phyloP scores from a whole-genome alignment of 805 yeast genomes.

The Yarrowia sp. region DNA sequence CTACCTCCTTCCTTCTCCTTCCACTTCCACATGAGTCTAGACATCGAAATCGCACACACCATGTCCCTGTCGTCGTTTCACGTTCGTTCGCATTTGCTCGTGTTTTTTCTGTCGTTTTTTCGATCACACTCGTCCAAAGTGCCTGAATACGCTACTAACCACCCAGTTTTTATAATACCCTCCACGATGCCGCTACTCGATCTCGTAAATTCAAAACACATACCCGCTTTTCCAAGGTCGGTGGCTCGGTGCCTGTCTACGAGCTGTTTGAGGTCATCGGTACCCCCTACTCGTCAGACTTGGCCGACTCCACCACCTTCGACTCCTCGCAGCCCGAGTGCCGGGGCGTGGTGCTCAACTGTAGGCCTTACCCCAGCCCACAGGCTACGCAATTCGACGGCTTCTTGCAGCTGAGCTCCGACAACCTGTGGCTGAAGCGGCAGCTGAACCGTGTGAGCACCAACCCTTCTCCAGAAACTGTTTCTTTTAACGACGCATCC shows the following conservation, averaged over 20 bases:
- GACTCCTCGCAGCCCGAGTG: constrained; percentile 18
- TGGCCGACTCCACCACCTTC: constrained; percentile 10
- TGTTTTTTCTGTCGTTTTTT: neutral
- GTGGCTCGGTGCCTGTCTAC: neutral
- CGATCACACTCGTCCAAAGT: neutral
- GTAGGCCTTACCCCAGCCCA: constrained; percentile 16
- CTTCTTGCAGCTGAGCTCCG: constrained; percentile 26
- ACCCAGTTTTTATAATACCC: constrained; percentile 30
- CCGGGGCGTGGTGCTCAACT: constrained; percentile 30
- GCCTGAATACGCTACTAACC: constrained; percentile 21
- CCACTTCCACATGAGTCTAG: constrained; percentile 12
- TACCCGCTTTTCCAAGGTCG: constrained; percentile 21
- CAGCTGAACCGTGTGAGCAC: constrained; percentile 26
- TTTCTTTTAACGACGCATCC: constrained; percentile 15
- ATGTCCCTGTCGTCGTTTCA: neutral
- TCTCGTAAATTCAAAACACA: constrained; percentile 26
- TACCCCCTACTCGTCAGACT: constrained; percentile 22
- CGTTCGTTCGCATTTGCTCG: constrained; percentile 3
- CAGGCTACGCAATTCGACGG: constrained; percentile 34
- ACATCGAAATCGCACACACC: neutral
- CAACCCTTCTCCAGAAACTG: neutral
- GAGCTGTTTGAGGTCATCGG: constrained; percentile 35
- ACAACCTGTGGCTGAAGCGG: constrained; percentile 31
- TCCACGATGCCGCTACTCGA: constrained; percentile 13
- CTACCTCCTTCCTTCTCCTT: neutral